Evolutionary conservation across 1,284 basidiomycete species (phyloP).

Genomic region (Sutorius eximius): DNA sequence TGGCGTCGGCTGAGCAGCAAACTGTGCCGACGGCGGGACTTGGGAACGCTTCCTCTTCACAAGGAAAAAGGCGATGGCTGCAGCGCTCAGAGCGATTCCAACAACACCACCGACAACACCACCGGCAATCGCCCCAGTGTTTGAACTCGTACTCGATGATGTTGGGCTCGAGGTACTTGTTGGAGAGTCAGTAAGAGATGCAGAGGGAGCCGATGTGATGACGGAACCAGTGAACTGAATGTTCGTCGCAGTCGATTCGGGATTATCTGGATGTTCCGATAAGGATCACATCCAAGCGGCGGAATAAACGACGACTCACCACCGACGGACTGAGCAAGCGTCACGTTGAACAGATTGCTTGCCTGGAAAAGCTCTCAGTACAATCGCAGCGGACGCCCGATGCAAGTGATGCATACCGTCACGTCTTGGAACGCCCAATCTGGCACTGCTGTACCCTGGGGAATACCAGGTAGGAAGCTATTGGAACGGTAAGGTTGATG

Average conservation of each 20-base stretch:
- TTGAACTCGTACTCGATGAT: conserved; percentile 2
- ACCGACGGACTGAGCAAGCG: conserved; percentile 23
- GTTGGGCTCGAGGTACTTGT: background rate
- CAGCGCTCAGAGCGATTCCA: conserved; percentile 31
- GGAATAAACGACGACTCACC: conserved; percentile 20
- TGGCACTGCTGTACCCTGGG: conserved; percentile 30
- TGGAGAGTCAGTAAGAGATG: conserved; percentile 5
- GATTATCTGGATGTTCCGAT: conserved; percentile 23
- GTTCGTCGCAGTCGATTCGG: conserved; percentile 27
- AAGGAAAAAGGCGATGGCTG: conserved; percentile 27
- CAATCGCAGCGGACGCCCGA: background rate
- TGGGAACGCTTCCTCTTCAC: conserved; percentile 31
- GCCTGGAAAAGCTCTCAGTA: conserved; percentile 16
- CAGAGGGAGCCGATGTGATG: background rate
- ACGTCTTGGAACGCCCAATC: conserved; percentile 36
- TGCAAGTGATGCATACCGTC: conserved; percentile 19
- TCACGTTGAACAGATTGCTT: conserved; percentile 17
- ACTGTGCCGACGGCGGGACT: conserved; percentile 15
- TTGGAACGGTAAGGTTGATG: conserved; percentile 2
- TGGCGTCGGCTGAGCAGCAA: background rate
- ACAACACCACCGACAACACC: conserved; percentile 43
- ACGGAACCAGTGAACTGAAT: conserved; percentile 21
- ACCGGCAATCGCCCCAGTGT: conserved; percentile 31
- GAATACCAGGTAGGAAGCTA: conserved; percentile 26
- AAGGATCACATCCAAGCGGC: background rate